phyloP scores from a whole-genome alignment of 2,329 filamentous ascomycete genomes.

The Microsporum canis region DNA sequence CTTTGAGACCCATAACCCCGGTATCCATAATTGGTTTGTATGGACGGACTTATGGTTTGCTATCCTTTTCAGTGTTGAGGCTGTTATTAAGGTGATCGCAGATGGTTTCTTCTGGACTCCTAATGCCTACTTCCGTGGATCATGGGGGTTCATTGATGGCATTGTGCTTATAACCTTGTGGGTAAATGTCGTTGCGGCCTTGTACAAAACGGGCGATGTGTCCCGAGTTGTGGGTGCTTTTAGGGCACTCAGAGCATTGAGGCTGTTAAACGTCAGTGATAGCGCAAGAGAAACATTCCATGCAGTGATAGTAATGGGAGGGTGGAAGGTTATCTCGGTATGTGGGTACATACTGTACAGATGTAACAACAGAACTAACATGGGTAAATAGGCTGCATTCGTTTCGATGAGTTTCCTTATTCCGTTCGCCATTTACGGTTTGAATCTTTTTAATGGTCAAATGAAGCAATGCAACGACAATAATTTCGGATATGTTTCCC shows the following conservation, averaged over 20 bases:
- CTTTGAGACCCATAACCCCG: constrained; percentile 51
- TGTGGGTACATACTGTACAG: constrained; percentile 23
- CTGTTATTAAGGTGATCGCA: constrained; percentile 81
- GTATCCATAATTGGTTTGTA: constrained; percentile 76
- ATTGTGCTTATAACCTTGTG: constrained; percentile 85
- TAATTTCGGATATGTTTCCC: constrained; percentile 43
- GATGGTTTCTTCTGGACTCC: constrained; percentile 95
- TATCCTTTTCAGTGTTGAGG: constrained; percentile 72
- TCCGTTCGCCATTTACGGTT: constrained; percentile 89
- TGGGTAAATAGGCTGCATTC: constrained; percentile 53
- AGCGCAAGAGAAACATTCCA: constrained; percentile 94
- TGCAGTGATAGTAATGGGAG: constrained; percentile 84
- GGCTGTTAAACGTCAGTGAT: constrained; percentile 89
- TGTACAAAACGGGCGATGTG: constrained; percentile 70
- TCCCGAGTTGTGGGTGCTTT: constrained; percentile 90
- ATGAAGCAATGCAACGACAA: constrained; percentile 71
- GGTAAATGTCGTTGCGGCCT: constrained; percentile 80
- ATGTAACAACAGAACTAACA: constrained; percentile 1
- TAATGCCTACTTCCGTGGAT: constrained; percentile 91
- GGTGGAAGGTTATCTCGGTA: constrained; percentile 83
- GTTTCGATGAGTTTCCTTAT: constrained; percentile 90
- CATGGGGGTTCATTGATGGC: constrained; percentile 93
- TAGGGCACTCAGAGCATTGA: constrained; percentile 84
- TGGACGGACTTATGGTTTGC: constrained; percentile 90
- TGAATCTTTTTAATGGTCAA: constrained; percentile 83